Base-by-base conservation (phyloP, 352 stramenopile genomes). In the Phytophthora idaei region DNA sequence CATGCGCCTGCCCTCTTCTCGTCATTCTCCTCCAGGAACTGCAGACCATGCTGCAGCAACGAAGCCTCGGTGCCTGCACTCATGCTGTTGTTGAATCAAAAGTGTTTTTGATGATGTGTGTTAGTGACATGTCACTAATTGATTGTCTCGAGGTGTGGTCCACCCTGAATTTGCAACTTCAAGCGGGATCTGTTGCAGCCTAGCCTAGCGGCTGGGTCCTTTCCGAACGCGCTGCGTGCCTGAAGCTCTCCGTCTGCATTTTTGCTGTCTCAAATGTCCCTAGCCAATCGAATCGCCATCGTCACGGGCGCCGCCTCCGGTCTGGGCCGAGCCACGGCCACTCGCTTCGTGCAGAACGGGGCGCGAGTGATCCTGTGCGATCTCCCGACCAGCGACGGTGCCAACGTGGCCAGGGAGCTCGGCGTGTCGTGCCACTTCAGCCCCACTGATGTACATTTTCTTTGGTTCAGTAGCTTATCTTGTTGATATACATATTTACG, bases 301-400 rank as follows among this genome's bases (percentile, higher is more conserved):
- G 84, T 99, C 34, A 98, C 93, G 4, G 97, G 97, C 59, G 94
- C 88, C 3, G 90, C 93, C 46, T 98, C 93, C 10, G 97, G 97
- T n/a, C 80, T 99, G 9, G 97, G 97, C 10, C 85, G 88, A 27
- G 94, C 95, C 27, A 98, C 96, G 41, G 97, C 93, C n/a, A 81
- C 84, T 57, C 85, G 86, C 52, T 89, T 99, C 61, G 69, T 97
- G 31, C 84, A 93, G 64, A 77, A 93, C 56, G 97, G 96, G 28
- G 96, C 87, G 54, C 83, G 83, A 50, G 95, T 98, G 45, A 78
- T 99, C 27, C 76, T 99, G 54, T 97, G 90, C 70, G 97, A 99
- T 71, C 79, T 98, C 52, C 85, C 87, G 3, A 82, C 76, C 39
- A 95, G 78, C 69, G 87, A 95, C 58, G 87, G 89, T 42, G 75